Conservation (phyloP, 2,329 filamentous ascomycete genomes). For the Fusarium virguliforme region DNA sequence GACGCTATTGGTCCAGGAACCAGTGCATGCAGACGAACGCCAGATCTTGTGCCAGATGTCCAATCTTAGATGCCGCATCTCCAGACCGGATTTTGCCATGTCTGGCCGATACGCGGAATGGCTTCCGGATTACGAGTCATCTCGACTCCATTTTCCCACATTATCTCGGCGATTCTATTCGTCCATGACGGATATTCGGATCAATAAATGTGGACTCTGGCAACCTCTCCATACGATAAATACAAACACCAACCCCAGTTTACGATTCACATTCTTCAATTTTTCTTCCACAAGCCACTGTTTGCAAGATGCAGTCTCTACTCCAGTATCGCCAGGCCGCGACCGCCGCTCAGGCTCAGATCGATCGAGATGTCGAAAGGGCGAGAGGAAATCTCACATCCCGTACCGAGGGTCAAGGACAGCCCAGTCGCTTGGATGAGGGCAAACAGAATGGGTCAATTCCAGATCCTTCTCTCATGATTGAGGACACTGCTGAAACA, state of each 20-base stretch:
- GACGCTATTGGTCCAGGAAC: too few species aligned
- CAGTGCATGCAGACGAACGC: too few species aligned
- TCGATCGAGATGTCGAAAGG: constrained; percentile 42
- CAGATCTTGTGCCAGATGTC: too few species aligned
- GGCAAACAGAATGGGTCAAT: not conserved
- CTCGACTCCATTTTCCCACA: constrained; percentile 3
- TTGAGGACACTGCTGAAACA: constrained; percentile 4
- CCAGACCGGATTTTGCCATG: not conserved
- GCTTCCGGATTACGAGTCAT: not conserved
- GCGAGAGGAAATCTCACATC: constrained; percentile 2
- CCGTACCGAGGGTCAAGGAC: not conserved
- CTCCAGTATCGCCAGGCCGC: constrained; percentile 42
- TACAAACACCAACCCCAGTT: not conserved
- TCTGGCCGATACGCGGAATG: not conserved
- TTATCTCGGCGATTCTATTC: not conserved
- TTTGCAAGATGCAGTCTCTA: constrained; percentile 39
- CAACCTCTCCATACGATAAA: not conserved
- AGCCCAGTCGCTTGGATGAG: accelerated
- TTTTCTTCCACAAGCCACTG: not conserved
- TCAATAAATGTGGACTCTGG: constrained; percentile 1
- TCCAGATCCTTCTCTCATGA: not conserved
- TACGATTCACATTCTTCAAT: not conserved
- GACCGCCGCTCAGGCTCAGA: constrained; percentile 41
- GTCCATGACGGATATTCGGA: not conserved
- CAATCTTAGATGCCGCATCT: not conserved